Percentiles rank a stretch among this genome's conserved stretches.
These are phyloP conservation scores for Alternaria triticimaculans DNA, from an alignment of 2,329 filamentous ascomycete species.

Conservation along the genomic window DNA sequence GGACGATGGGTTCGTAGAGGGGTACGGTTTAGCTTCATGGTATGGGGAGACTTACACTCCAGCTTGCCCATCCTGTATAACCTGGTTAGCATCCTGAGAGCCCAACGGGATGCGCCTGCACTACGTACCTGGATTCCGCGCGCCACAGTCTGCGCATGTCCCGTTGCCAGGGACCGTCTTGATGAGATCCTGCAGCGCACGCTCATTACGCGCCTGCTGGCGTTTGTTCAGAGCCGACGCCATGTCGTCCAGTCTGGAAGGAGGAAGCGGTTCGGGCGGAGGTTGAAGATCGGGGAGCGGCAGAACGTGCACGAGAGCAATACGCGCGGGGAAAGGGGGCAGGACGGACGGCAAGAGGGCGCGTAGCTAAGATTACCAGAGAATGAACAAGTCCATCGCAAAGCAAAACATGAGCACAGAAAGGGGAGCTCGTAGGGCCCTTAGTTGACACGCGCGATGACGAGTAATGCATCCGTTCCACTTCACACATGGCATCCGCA, in stretches of 20 bases:
- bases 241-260: constrained; percentile 58
- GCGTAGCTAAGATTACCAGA: constrained; percentile 15
- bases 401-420: constrained; percentile 16
- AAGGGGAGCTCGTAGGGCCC: constrained; percentile 23
- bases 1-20: background rate
- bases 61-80: constrained; percentile 85
- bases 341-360: constrained; percentile 15
- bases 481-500: constrained; percentile 27
- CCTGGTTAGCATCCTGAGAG: constrained; percentile 38
- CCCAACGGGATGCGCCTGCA: constrained; percentile 9
- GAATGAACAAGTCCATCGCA: constrained; percentile 23
- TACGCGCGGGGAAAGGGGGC: constrained; percentile 19
- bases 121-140: constrained; percentile 83
- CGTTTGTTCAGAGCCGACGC: constrained; percentile 84
- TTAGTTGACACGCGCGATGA: constrained; percentile 25
- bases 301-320: constrained; percentile 27
- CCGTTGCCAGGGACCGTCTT: constrained; percentile 87
- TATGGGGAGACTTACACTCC: constrained; percentile 72
- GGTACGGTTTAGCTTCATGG: background rate
- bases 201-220: constrained; percentile 97
- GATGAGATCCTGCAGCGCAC: constrained; percentile 86
- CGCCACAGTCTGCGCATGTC: constrained; percentile 89
- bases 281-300: constrained; percentile 23
- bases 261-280: constrained; percentile 27
- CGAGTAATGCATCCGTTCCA: constrained; percentile 29